These are phyloP conservation scores for Daldinia concentrica DNA, from an alignment of 495 filamentous ascomycete genomes.

Conservation along the genomic window DNA sequence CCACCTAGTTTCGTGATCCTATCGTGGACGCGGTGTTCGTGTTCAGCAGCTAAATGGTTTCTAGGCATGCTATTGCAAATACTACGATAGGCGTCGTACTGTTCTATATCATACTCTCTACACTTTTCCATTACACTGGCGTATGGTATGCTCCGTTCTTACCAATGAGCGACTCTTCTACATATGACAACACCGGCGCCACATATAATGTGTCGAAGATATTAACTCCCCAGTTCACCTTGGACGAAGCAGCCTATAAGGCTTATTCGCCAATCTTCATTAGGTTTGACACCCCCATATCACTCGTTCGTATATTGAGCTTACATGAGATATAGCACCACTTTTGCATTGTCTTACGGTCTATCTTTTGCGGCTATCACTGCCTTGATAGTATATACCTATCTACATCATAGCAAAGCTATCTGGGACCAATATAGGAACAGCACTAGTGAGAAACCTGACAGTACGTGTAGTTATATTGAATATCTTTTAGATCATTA, in stretches of 20 bases:
- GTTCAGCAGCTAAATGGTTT: constrained; percentile 9
- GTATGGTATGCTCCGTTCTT: constrained; percentile 69
- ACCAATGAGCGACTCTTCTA: constrained; percentile 66
- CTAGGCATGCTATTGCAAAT: constrained; percentile 65
- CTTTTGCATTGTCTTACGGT: constrained; percentile 72
- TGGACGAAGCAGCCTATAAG: constrained; percentile 65
- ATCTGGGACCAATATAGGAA: constrained; percentile 67
- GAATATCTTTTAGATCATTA: not conserved
- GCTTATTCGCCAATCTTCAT: constrained; percentile 71
- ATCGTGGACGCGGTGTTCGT: not conserved
- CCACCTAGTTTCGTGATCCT: not conserved
- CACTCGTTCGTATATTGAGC: not conserved
- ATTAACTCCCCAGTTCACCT: constrained; percentile 59
- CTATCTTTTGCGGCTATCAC: constrained; percentile 76
- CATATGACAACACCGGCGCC: constrained; percentile 69
- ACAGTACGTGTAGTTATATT: constrained; percentile 45
- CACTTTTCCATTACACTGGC: constrained; percentile 70
- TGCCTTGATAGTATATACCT: constrained; percentile 71
- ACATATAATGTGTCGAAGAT: constrained; percentile 65
- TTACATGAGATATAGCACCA: constrained; percentile 54
- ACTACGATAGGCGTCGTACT: constrained; percentile 68
- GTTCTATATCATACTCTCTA: constrained; percentile 60
- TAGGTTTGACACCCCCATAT: constrained; percentile 48
- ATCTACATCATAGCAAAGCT: constrained; percentile 70
- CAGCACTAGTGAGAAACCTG: constrained; percentile 66